Evolutionary conservation across 75 land plant species (phyloP).

Genomic region (Sequoia sempervirens): DNA sequence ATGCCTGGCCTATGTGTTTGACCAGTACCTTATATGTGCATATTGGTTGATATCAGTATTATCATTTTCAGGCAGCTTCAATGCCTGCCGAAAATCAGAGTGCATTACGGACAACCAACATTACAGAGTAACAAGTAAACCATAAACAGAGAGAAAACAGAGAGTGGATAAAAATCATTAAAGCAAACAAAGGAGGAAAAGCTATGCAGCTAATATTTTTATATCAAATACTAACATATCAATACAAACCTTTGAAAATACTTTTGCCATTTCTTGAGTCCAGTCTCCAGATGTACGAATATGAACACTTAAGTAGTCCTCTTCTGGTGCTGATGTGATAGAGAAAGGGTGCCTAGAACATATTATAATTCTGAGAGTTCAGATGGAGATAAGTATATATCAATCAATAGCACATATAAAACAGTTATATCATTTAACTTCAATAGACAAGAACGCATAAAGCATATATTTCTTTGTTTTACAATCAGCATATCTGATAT

Average conservation of each 20-base stretch:
- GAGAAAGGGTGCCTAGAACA: conserved; percentile 60
- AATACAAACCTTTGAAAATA: conserved; percentile 14
- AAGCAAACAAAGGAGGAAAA: background rate
- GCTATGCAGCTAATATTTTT: background rate
- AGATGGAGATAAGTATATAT: background rate
- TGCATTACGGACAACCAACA: too few relatives aligned
- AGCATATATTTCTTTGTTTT: background rate
- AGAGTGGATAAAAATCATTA: background rate
- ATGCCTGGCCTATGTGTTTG: background rate
- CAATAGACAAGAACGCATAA: background rate
- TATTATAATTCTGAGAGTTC: background rate
- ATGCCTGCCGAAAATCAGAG: too few relatives aligned
- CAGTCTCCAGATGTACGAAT: conserved; percentile 53
- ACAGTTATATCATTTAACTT: background rate
- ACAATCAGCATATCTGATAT: background rate
- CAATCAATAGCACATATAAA: background rate
- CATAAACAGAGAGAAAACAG: background rate
- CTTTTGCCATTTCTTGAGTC: conserved; percentile 27
- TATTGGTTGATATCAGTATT: too few relatives aligned
- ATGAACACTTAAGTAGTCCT: conserved; percentile 52
- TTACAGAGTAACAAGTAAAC: background rate
- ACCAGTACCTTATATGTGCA: too few relatives aligned
- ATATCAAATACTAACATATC: background rate
- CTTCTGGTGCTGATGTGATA: conserved; percentile 50
- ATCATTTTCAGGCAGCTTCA: too few relatives aligned